Conservation (phyloP, 192 early-diverging fungal species). For the Coemansia reversa region DNA sequence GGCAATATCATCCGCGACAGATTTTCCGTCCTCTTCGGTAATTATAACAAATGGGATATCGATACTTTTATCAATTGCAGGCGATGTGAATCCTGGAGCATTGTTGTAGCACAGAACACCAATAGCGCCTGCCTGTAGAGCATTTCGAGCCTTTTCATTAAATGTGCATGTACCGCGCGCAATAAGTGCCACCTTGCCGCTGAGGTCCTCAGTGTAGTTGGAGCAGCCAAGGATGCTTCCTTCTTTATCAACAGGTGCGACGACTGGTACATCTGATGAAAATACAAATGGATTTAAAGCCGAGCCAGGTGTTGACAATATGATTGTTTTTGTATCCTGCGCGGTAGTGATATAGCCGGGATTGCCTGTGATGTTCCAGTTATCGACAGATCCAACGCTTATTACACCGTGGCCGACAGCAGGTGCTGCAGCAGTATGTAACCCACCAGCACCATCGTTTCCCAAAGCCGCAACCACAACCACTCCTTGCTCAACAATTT, state of each 20-base stretch:
- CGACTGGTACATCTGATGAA: conserved; percentile 15
- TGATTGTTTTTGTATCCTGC: conserved; percentile 1
- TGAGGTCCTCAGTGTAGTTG: conserved; percentile 19
- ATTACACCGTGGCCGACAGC: conserved; percentile 57
- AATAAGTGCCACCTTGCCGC: conserved; percentile 52
- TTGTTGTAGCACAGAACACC: conserved; percentile 57
- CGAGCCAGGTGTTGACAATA: conserved; percentile 2
- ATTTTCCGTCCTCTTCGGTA: conserved; percentile 39
- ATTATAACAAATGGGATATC: conserved; percentile 51
- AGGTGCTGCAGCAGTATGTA: conserved; percentile 57
- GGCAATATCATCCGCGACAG: conserved; percentile 18
- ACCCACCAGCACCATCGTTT: conserved; percentile 68
- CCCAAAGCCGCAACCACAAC: conserved; percentile 69
- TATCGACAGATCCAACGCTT: conserved; percentile 61
- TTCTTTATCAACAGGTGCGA: conserved; percentile 11
- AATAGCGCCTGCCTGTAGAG: conserved; percentile 55
- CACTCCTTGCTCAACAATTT: conserved; percentile 52
- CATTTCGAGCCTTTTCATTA: conserved; percentile 10
- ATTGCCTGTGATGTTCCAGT: conserved; percentile 43
- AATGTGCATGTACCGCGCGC: conserved; percentile 50
- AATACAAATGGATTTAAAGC: conserved; percentile 17
- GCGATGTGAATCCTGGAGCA: conserved; percentile 21
- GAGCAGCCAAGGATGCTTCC: conserved; percentile 19
- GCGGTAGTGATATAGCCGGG: conserved; percentile 22
- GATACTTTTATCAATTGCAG: conserved; percentile 12